These are phyloP conservation scores for Coemansia umbellata DNA, from an alignment of 192 early-diverging fungal species.

Conservation along the genomic window DNA sequence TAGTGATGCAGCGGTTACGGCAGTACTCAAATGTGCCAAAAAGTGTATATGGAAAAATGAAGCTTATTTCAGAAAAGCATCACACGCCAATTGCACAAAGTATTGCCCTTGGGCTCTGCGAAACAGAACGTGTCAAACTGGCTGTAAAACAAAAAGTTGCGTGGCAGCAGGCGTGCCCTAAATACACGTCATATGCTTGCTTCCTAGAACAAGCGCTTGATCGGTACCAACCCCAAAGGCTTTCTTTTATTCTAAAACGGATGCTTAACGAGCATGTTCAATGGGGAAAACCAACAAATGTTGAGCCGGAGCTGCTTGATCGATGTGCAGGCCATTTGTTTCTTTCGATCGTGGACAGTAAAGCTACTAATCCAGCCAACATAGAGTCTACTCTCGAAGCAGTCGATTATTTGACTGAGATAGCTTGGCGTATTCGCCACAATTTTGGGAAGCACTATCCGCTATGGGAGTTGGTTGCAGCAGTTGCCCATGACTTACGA, in stretches of 20 bases:
- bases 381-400: background rate
- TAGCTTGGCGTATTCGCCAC: slow-evolving; percentile 13
- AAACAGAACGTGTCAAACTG: slow-evolving; percentile 7
- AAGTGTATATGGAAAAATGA: slow-evolving; percentile 4
- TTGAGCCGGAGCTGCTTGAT: slow-evolving; percentile 6
- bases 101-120: background rate
- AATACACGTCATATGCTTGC: background rate
- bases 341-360: background rate
- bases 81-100: slow-evolving; percentile 5
- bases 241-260: slow-evolving; percentile 12
- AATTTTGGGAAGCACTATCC: background rate
- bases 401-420: slow-evolving; percentile 7
- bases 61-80: background rate
- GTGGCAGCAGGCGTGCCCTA: slow-evolving; percentile 19
- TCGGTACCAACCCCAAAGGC: background rate
- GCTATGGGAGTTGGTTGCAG: slow-evolving; percentile 13
- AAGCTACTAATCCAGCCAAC: background rate
- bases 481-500: slow-evolving; percentile 7
- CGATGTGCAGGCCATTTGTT: slow-evolving; percentile 9
- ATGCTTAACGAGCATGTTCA: slow-evolving; percentile 12
- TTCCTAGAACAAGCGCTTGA: slow-evolving; percentile 11
- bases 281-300: slow-evolving; percentile 6
- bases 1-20: too few species aligned
- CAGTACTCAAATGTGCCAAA: background rate
- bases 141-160: slow-evolving; percentile 19